phyloP scores from a whole-genome alignment of 129 eudicot species.

The Heracleum sosnowskyi region DNA sequence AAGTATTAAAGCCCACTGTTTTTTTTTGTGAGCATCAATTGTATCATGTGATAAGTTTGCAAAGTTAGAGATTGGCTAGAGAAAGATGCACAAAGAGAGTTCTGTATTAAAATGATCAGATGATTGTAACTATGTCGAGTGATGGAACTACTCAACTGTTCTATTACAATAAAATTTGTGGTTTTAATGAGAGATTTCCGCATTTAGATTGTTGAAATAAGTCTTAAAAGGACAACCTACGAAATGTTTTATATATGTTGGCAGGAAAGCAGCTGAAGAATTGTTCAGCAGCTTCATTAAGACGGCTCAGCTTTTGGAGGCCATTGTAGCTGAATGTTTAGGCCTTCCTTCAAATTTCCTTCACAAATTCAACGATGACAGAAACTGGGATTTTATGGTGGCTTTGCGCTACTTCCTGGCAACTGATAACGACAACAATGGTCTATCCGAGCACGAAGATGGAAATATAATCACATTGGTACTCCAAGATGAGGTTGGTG shows the following conservation, averaged over 20 bases:
- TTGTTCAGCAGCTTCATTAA: not conserved
- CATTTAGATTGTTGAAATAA: not conserved
- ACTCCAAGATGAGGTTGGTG: constrained; percentile 9
- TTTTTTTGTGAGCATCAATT: not conserved
- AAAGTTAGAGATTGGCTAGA: not conserved
- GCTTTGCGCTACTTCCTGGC: not conserved
- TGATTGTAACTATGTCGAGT: not conserved
- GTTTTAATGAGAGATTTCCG: not conserved
- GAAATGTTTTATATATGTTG: not conserved
- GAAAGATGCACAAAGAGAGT: not conserved
- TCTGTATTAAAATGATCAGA: not conserved
- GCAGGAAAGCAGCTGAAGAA: not conserved
- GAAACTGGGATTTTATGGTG: not conserved
- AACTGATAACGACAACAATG: not conserved
- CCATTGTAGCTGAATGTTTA: constrained; percentile 4
- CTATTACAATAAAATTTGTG: not conserved
- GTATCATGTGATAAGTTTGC: not conserved
- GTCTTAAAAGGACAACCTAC: not conserved
- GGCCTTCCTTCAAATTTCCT: constrained; percentile 12
- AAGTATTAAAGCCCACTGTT: not conserved
- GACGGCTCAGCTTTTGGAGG: constrained; percentile 7
- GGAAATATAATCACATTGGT: not conserved
- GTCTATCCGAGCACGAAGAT: constrained; percentile 6
- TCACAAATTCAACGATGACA: not conserved
- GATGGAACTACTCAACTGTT: not conserved